Percentiles rank a stretch among this genome's conserved stretches.
Conservation (phyloP, 768 basidiomycete genomes). For the Gymnopilus dilepis region DNA sequence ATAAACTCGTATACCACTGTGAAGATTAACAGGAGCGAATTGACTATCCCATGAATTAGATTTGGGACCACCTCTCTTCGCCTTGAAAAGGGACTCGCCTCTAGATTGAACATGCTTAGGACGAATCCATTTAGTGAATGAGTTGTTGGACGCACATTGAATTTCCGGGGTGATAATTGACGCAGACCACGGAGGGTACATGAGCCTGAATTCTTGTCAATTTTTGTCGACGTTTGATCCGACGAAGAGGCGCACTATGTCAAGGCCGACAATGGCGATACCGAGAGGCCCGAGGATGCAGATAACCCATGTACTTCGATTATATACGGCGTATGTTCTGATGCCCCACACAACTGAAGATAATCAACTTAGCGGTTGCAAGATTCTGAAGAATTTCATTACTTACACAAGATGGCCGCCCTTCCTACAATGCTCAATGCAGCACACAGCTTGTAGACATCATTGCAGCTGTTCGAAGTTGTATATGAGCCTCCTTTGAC, state of each 20-base stretch:
- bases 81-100: background rate
- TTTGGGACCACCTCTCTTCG: background rate
- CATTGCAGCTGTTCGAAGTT: slow-evolving; percentile 14
- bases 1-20: slow-evolving; percentile 11
- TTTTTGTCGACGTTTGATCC: background rate
- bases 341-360: slow-evolving; percentile 19
- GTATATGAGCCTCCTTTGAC: background rate
- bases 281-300: slow-evolving; percentile 9
- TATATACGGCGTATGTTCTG: slow-evolving; percentile 20
- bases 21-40: background rate
- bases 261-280: slow-evolving; percentile 7
- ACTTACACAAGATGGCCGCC: slow-evolving; percentile 16
- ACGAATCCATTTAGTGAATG: background rate
- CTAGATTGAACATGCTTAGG: background rate
- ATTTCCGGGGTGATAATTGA: slow-evolving; percentile 6
- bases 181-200: slow-evolving; percentile 17
- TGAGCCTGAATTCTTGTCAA: slow-evolving; percentile 3
- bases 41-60: background rate
- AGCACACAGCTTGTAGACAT: slow-evolving; percentile 19
- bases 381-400: too few species aligned
- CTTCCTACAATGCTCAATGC: slow-evolving; percentile 23
- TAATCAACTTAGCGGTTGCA: background rate
- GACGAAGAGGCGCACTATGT: slow-evolving; percentile 4
- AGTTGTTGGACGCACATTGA: slow-evolving; percentile 5
- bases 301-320: slow-evolving; percentile 12